Conservation (phyloP, 2,329 filamentous ascomycete species). For the Pyrenophora teres region DNA sequence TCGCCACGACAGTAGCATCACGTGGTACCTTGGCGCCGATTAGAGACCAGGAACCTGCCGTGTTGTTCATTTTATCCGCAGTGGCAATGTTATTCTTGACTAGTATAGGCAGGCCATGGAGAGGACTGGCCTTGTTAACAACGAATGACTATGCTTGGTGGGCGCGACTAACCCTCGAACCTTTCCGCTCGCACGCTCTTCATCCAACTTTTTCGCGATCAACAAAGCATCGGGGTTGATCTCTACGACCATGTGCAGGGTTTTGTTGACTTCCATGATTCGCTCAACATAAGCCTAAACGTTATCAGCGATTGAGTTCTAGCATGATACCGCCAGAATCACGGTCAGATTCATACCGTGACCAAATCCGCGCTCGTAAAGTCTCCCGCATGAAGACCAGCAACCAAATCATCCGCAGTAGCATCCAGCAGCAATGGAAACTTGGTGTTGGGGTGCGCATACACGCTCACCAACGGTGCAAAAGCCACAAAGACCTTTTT, state of each 20-base stretch:
- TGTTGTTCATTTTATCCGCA: conserved; percentile 65
- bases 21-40: conserved; percentile 61
- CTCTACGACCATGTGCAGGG: conserved; percentile 58
- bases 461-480: conserved; percentile 23
- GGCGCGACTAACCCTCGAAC: conserved; percentile 48
- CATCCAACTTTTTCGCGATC: conserved; percentile 57
- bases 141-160: neutral
- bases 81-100: conserved; percentile 73
- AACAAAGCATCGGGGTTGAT: conserved; percentile 60
- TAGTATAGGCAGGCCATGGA: conserved; percentile 68
- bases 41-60: conserved; percentile 67
- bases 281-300: conserved; percentile 56
- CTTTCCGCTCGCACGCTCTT: conserved; percentile 54
- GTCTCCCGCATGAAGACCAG: conserved; percentile 55
- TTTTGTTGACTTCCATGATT: conserved; percentile 59
- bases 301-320: conserved; percentile 3
- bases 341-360: conserved; percentile 13
- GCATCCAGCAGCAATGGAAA: conserved; percentile 55
- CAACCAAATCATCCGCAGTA: conserved; percentile 56
- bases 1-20: conserved; percentile 64
- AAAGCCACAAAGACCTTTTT: conserved; percentile 24
- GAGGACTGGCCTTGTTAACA: conserved; percentile 47
- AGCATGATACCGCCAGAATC: neutral
- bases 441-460: conserved; percentile 19
- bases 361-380: conserved; percentile 65